Percentiles rank a stretch among this genome's conserved stretches.
Conservation (phyloP, 2,329 filamentous ascomycete genomes). For the Spiromastix sp. region DNA sequence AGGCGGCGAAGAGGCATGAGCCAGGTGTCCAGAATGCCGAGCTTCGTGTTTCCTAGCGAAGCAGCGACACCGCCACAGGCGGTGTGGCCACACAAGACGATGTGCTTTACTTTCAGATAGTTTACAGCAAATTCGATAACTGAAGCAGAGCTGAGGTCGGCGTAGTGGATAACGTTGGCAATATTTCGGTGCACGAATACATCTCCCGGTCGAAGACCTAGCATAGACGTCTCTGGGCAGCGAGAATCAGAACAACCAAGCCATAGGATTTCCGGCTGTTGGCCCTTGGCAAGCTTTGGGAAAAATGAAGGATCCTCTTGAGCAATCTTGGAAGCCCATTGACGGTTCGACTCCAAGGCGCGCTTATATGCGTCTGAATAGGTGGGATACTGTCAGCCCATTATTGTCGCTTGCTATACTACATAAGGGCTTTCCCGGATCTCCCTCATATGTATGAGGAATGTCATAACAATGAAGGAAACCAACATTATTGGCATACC, state of each 20-base stretch:
- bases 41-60: constrained; percentile 44
- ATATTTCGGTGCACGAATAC: constrained; percentile 89
- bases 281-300: constrained; percentile 54
- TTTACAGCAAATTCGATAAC: constrained; percentile 73
- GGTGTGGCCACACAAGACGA: constrained; percentile 53
- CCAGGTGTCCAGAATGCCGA: constrained; percentile 54
- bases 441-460: no score
- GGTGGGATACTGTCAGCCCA: background rate
- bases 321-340: constrained; percentile 57
- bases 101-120: constrained; percentile 56
- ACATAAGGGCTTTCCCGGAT: no score
- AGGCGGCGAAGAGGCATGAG: constrained; percentile 46
- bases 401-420: no score
- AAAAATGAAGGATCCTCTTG: constrained; percentile 63
- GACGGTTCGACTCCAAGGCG: constrained; percentile 57
- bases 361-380: constrained; percentile 48
- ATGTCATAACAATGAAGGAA: no score
- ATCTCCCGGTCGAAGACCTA: constrained; percentile 69
- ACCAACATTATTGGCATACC: no score
- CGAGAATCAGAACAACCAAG: constrained; percentile 80
- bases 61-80: constrained; percentile 50
- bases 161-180: constrained; percentile 67
- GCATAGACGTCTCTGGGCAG: constrained; percentile 71
- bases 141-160: constrained; percentile 63
- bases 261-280: constrained; percentile 59